phyloP scores from a whole-genome alignment of 306 rosid genomes.

The Phaseolus lunatus region DNA sequence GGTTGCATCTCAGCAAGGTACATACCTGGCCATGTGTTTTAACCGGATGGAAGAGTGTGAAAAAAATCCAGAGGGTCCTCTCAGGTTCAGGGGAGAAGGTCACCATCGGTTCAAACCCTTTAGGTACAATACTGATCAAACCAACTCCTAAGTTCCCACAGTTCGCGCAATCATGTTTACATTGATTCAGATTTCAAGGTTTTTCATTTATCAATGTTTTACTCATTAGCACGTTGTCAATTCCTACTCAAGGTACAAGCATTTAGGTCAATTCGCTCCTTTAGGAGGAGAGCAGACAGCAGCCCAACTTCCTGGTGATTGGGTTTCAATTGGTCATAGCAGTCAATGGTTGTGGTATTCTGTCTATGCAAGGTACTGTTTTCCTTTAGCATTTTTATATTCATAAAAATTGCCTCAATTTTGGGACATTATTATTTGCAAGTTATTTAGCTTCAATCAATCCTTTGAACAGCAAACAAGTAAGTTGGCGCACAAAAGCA shows the following conservation, averaged over 20 bases:
- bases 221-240: slow-evolving; percentile 35
- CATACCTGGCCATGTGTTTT: slow-evolving; percentile 81
- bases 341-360: slow-evolving; percentile 99
- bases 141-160: slow-evolving; percentile 20
- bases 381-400: neutral
- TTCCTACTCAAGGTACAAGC: slow-evolving; percentile 77
- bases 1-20: slow-evolving; percentile 99
- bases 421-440: slow-evolving; percentile 26
- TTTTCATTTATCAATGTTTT: slow-evolving; percentile 6
- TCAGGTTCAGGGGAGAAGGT: slow-evolving; percentile 92
- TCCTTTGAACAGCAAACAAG: slow-evolving; percentile 84
- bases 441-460: slow-evolving; percentile 27
- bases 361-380: slow-evolving; percentile 83
- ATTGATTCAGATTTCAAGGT: slow-evolving; percentile 9
- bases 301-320: slow-evolving; percentile 98
- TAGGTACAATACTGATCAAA: slow-evolving; percentile 60
- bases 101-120: slow-evolving; percentile 94
- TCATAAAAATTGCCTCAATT: slow-evolving; percentile 1
- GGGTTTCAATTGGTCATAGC: slow-evolving; percentile 96
- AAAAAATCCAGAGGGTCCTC: slow-evolving; percentile 86
- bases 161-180: neutral
- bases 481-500: slow-evolving; percentile 96
- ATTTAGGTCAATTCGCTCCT: slow-evolving; percentile 97
- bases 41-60: slow-evolving; percentile 86
- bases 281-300: slow-evolving; percentile 99